Conservation (phyloP, 768 basidiomycete genomes). For the Boletus tomentosulus region DNA sequence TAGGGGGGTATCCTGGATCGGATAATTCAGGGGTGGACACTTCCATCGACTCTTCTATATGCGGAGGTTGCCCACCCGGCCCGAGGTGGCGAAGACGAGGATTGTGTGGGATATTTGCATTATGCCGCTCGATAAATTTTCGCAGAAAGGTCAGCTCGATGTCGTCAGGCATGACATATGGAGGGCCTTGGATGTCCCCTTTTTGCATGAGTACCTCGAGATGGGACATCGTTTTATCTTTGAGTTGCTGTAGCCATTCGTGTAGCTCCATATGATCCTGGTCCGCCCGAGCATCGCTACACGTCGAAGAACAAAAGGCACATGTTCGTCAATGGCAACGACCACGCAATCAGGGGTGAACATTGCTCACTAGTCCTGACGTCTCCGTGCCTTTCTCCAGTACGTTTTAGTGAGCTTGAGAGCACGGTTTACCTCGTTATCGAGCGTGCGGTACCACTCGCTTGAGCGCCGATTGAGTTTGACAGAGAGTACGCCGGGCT, state of each 20-base stretch:
- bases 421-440: conserved; percentile 73
- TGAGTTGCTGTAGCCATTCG: conserved; percentile 83
- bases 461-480: conserved; percentile 69
- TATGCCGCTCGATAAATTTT: conserved; percentile 79
- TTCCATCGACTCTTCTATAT: conserved; percentile 34
- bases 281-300: conserved; percentile 67
- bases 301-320: background rate
- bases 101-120: conserved; percentile 72
- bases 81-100: conserved; percentile 64
- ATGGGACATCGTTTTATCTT: conserved; percentile 87
- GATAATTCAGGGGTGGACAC: conserved; percentile 33
- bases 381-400: conserved; percentile 77
- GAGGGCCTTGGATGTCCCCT: conserved; percentile 80
- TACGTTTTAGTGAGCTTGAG: conserved; percentile 83
- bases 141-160: conserved; percentile 74
- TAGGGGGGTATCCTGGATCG: conserved; percentile 29
- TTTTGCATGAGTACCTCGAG: conserved; percentile 85
- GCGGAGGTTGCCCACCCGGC: conserved; percentile 28
- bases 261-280: conserved; percentile 88
- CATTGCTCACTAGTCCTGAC: conserved; percentile 58
- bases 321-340: conserved; percentile 6
- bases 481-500: conserved; percentile 78
- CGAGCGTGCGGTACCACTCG: conserved; percentile 79
- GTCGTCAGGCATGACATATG: conserved; percentile 77
- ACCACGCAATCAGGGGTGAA: background rate